Evolutionary conservation across 2,329 filamentous ascomycete genomes (phyloP).

Genomic region (Talaromyces sp.): DNA sequence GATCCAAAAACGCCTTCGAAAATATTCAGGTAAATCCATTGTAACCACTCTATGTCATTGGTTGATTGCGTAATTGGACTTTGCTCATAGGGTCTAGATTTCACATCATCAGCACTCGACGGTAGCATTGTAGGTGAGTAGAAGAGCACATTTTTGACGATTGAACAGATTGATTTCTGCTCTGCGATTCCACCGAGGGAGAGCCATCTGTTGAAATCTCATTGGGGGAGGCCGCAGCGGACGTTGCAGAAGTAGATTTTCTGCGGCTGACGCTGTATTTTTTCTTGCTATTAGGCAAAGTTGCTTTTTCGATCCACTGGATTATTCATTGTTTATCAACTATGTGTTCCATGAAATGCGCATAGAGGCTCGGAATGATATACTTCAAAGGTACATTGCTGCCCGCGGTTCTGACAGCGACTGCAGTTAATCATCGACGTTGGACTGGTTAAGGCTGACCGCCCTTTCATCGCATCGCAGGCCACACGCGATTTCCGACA

Average conservation of each 20-base stretch:
- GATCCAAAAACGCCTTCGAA: constrained; percentile 42
- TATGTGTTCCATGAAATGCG: not conserved
- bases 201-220: not conserved
- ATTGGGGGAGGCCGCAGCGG: not conserved
- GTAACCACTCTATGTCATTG: constrained; percentile 16
- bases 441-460: constrained; percentile 15
- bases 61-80: not conserved
- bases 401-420: constrained; percentile 19
- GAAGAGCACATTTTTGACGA: constrained; percentile 2
- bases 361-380: not conserved
- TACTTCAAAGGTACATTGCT: constrained; percentile 17
- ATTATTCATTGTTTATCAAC: not conserved
- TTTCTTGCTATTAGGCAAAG: constrained; percentile 12
- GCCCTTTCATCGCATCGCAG: constrained; percentile 24
- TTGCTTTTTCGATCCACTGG: constrained; percentile 9
- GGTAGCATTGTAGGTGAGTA: not conserved
- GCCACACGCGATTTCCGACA: constrained; percentile 27
- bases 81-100: not conserved
- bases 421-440: constrained; percentile 15
- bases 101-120: not conserved
- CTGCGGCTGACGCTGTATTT: constrained; percentile 1
- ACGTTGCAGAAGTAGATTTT: not conserved
- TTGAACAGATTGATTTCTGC: not conserved
- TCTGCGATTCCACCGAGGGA: not conserved
- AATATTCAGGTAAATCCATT: constrained; percentile 28